Conservation (phyloP, 345 rosid species). For the Bruguiera sexangula region DNA sequence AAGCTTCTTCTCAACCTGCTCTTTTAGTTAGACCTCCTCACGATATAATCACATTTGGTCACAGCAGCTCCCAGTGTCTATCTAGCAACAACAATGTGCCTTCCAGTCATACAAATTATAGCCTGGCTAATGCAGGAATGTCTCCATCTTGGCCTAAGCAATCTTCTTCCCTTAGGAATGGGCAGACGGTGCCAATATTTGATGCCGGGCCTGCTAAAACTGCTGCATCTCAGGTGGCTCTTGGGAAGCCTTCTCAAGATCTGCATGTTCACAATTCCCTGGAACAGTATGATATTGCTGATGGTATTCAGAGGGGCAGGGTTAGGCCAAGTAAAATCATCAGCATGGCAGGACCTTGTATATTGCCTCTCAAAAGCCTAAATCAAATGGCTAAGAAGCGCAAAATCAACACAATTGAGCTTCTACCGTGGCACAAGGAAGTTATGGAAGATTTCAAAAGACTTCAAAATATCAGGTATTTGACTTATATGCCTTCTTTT, state of each 20-base stretch:
- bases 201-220: constrained; percentile 37
- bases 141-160: constrained; percentile 61
- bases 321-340: constrained; percentile 26
- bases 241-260: constrained; percentile 46
- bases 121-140: constrained; percentile 22
- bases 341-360: constrained; percentile 27
- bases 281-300: constrained; percentile 34
- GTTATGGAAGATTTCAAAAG: constrained; percentile 38
- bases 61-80: constrained; percentile 23
- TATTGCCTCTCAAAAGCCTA: constrained; percentile 30
- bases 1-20: constrained; percentile 24
- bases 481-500: neutral
- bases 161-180: constrained; percentile 61
- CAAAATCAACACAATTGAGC: constrained; percentile 43
- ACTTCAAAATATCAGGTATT: constrained; percentile 60
- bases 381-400: constrained; percentile 48
- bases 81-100: constrained; percentile 18
- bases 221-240: constrained; percentile 33
- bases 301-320: constrained; percentile 30
- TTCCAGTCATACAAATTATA: constrained; percentile 18
- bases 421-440: constrained; percentile 71
- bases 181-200: constrained; percentile 41
- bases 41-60: constrained; percentile 23
- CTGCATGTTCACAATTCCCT: constrained; percentile 30
- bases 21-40: constrained; percentile 19